Conservation (phyloP, 2,329 filamentous ascomycete genomes). For the Sclerotinia nivalis region DNA sequence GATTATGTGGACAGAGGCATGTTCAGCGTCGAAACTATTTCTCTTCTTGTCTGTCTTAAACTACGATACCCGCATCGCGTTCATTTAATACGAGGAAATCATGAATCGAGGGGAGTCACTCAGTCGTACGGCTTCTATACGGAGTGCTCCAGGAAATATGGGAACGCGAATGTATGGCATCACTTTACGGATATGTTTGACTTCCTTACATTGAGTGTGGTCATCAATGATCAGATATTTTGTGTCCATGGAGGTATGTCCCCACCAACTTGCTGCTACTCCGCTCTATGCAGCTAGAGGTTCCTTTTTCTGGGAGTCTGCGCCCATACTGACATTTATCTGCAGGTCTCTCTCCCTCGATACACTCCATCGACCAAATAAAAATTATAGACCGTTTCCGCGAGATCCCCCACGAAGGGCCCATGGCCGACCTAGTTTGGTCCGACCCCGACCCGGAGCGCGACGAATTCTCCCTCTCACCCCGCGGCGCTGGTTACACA, state of each 20-base stretch:
- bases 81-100: conserved; percentile 94
- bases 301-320: conserved; percentile 6
- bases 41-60: conserved; percentile 94
- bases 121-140: conserved; percentile 99
- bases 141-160: conserved; percentile 96
- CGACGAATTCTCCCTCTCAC: conserved; percentile 94
- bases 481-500: conserved; percentile 91
- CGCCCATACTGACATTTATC: conserved; percentile 6
- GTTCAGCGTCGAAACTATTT: conserved; percentile 98
- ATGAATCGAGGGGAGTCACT: conserved; percentile 95
- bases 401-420: conserved; percentile 96
- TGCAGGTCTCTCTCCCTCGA: conserved; percentile 78
- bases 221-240: conserved; percentile 99
- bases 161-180: conserved; percentile 98
- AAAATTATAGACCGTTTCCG: conserved; percentile 99
- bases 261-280: background rate
- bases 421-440: conserved; percentile 99
- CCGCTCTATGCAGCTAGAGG: conserved; percentile 25
- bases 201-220: conserved; percentile 92
- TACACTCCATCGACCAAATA: conserved; percentile 98
- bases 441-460: conserved; percentile 96
- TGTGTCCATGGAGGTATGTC: conserved; percentile 85
- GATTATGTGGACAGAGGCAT: conserved; percentile 98
- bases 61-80: conserved; percentile 94
- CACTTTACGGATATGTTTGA: conserved; percentile 99